Evolutionary conservation across 2,329 filamentous ascomycete genomes (phyloP), one percentile per base, ranked within the genome.

Genomic region (Xylaria sp.): DNA sequence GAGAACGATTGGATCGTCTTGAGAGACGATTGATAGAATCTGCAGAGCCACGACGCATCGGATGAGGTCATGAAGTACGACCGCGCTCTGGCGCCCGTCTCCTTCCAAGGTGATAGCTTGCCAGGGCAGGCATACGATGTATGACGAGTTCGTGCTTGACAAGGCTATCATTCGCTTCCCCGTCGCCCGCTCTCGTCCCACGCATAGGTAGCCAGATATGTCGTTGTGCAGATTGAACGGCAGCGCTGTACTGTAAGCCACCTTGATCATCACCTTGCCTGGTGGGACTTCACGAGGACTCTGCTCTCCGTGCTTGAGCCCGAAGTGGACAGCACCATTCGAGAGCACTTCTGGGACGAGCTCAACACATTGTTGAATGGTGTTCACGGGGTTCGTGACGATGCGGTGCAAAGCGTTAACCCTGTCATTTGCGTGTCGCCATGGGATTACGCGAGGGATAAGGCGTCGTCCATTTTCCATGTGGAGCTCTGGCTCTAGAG

Each of bases 401-500:
- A 79, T 63, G 6, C 81, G 76, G 7, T 81, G 78, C 1, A 75
- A 59, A 1, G 81, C 76, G 56, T 82, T 83, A 54, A 78, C 70
- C 0, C 79, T 74, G 44, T 80, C 74, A 61, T 82, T 83, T 5
- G 73, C 78, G 1, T 74, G 63, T 45, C 77, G 75, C 71, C 79
- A 80, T 0, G 82, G 80, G 1, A 82, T 20, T 2, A 83, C 72
- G 0, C 82, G 79, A 0, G 81, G 79, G 2, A 83, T 73, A 0
- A 80, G 66, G 0, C 77, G 76, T 4, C 51, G 69, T 0, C 77
- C 78, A 1, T 73, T 61, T 42, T 80, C 73, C 1, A 82, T 70
- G 45, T 81, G 76, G 2, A 83, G 73, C 72, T 83, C 81, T 0
- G 73, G 74, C 68, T 83, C 81, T 17, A 72, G 63, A 0, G 70